Conservation (phyloP, 148 eudicot species). For the Rhododendron griersonianum region DNA sequence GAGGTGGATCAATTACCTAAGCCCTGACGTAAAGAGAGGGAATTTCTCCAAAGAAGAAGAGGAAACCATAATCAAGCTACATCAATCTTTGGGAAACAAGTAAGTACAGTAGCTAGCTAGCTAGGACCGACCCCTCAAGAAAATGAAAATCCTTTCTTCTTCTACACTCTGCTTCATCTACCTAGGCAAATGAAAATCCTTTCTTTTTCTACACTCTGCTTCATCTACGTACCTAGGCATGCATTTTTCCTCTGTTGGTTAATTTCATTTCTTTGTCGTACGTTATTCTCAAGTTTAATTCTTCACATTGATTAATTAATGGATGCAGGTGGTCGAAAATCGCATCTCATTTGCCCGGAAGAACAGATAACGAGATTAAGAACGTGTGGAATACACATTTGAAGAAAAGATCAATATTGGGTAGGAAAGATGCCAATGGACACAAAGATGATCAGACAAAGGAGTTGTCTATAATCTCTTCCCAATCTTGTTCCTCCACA, state of each 20-base stretch:
- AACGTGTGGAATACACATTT: constrained; percentile 51
- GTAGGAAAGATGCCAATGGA: not conserved
- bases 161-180: not conserved
- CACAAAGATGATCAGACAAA: not conserved
- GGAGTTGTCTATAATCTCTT: constrained; percentile 1
- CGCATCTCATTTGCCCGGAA: constrained; percentile 44
- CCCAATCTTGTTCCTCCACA: constrained; percentile 7
- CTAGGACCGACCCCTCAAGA: not conserved
- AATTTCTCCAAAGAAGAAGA: constrained; percentile 46
- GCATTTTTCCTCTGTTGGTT: not conserved
- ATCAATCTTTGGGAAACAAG: constrained; percentile 42
- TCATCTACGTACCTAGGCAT: not conserved
- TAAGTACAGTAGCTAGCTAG: not conserved
- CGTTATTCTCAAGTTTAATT: not conserved
- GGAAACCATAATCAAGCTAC: constrained; percentile 39
- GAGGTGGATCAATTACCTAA: constrained; percentile 59
- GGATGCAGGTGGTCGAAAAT: constrained; percentile 50
- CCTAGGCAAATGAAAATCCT: not conserved
- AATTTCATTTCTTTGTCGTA: not conserved
- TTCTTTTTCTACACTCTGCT: not conserved
- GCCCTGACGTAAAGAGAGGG: constrained; percentile 47
- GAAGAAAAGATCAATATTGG: constrained; percentile 29
- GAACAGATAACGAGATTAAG: constrained; percentile 60
- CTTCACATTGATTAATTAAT: not conserved
- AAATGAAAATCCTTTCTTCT: not conserved